Base-by-base conservation (phyloP, 768 basidiomycete genomes). In the Phlebiopsis flavidoalba region DNA sequence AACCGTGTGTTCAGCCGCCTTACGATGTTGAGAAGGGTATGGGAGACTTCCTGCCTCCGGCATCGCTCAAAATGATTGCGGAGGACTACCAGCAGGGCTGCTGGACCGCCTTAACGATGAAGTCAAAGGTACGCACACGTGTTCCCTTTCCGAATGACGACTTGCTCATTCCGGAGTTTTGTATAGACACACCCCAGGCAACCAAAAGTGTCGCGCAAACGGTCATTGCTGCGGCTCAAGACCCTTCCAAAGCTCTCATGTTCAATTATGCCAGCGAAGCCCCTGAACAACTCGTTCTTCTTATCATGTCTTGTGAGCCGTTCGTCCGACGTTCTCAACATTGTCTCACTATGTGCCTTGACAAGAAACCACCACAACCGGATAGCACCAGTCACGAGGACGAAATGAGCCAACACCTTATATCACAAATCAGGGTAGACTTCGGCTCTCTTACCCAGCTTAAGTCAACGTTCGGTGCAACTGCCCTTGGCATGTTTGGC, bases 241-340 rank as follows among this genome's bases (percentile, higher is more conserved):
- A 83, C 33, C 82, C 82, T 47, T 76, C 82, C 22, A 75, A 84
- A 56, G 80, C 85, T 1, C 74, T 95, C 56, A 83, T 85, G 24
- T 98, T 95, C 74, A 96, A 91, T 74, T 94, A 95, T 69, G 94
- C 95, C 3, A 89, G 89, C 64, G 83, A 93, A 51, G 92, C 96
- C 5, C n/a, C 77, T 98, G 63, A 99, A 98, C 76, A 98, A 97
- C 73, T 86, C 87, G 66, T 98, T 93, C 82, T 98, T 98, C 80
- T 81, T 99, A 31, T 83, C 91, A 65, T 80, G 80, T 60, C 79
- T 99, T 43, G 96, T 98, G 71, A 55, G 93, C 80, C 45, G 24
- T 21, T 24, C 53, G 22, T 17, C 12, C 8, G 35, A 36, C 56
- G 26, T 40, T 48, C 14, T 35, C 31, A 36, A 47, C 49, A n/a